Evolutionary conservation across 75 land plant genomes (phyloP).

Genomic region (Selaginella tamariscina): DNA sequence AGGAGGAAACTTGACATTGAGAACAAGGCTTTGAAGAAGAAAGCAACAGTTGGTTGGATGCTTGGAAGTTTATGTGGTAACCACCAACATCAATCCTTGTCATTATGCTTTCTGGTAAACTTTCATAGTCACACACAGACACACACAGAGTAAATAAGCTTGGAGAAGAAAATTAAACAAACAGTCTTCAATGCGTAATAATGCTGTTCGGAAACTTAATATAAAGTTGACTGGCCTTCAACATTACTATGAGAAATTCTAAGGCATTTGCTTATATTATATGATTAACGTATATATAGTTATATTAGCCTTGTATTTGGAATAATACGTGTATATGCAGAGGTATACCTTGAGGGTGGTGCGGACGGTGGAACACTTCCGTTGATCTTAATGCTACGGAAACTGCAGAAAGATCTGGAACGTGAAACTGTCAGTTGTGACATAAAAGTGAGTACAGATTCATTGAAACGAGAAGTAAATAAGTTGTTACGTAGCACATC

Average conservation of each 20-base stretch:
- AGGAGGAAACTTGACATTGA: constrained; percentile 12
- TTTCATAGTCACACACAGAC: too few relatives aligned
- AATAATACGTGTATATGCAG: background rate
- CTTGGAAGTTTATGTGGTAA: constrained; percentile 10
- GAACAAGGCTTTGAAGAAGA: constrained; percentile 5
- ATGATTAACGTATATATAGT: too few relatives aligned
- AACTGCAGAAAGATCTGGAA: constrained; percentile 6
- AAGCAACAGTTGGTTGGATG: constrained; percentile 14
- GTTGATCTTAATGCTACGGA: constrained; percentile 12
- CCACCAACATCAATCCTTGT: background rate
- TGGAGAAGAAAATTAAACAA: too few relatives aligned
- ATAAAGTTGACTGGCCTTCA: too few relatives aligned
- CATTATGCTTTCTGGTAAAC: too few relatives aligned
- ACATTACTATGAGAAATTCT: too few relatives aligned
- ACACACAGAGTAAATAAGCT: too few relatives aligned
- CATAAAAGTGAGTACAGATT: background rate
- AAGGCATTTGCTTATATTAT: too few relatives aligned
- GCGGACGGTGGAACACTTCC: constrained; percentile 12
- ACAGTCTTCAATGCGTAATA: too few relatives aligned
- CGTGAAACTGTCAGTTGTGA: constrained; percentile 9
- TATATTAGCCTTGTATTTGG: background rate
- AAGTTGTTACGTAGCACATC: background rate
- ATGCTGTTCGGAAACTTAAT: too few relatives aligned
- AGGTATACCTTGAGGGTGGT: constrained; percentile 8
- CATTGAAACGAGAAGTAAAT: background rate